A percentile compares a stretch with the other conserved stretches of the same genome.
Conservation (phyloP, 495 filamentous ascomycete species). For the Letharia columbiana region DNA sequence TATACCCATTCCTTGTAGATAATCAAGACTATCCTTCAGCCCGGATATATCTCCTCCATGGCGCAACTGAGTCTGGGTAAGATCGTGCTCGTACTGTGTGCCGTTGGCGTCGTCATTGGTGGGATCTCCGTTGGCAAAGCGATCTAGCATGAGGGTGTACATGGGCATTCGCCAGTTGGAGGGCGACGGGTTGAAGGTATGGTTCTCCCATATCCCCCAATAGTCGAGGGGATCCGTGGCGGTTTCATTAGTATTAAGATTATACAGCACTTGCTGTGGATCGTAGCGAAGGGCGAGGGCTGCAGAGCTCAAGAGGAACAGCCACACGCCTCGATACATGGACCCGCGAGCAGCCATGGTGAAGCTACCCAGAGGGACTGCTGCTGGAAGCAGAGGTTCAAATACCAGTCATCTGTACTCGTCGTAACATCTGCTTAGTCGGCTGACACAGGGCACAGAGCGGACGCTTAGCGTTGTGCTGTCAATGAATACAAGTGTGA, state of each 20-base stretch:
- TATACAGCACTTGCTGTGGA: constrained; percentile 44
- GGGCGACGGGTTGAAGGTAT: constrained; percentile 50
- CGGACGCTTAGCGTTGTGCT: background rate
- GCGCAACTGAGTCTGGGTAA: constrained; percentile 61
- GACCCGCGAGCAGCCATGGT: background rate
- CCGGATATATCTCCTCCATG: constrained; percentile 64
- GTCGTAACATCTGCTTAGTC: background rate
- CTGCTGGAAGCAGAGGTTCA: constrained; percentile 2
- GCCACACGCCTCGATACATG: background rate
- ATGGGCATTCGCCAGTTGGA: constrained; percentile 64
- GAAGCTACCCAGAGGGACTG: background rate
- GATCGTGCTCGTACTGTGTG: constrained; percentile 61
- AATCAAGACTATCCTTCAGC: constrained; percentile 58
- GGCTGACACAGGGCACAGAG: background rate
- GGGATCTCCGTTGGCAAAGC: constrained; percentile 66
- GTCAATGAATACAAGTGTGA: background rate
- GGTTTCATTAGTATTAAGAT: constrained; percentile 55
- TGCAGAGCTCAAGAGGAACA: background rate
- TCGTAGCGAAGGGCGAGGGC: constrained; percentile 46
- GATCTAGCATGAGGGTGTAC: constrained; percentile 62
- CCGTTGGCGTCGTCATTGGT: constrained; percentile 63
- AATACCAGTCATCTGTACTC: background rate
- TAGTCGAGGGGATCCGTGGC: constrained; percentile 54
- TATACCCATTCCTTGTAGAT: constrained; percentile 67
- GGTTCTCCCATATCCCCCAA: constrained; percentile 49